Evolutionary conservation across 208 protist genomes (phyloP).

Genomic region (Sergeia podlipaevii): DNA sequence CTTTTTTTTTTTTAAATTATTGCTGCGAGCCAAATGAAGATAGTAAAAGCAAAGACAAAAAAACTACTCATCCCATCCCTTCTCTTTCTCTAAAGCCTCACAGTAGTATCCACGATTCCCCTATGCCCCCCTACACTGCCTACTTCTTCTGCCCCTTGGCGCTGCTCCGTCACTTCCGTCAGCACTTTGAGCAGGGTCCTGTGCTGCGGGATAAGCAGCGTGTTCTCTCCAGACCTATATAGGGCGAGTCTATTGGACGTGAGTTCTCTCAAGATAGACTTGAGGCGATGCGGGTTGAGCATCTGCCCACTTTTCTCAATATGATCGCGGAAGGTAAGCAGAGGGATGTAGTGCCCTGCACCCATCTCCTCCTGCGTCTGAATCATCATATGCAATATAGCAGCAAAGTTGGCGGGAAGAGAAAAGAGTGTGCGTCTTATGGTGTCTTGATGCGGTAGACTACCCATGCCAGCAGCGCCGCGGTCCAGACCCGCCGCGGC

Average conservation of each 20-base stretch:
- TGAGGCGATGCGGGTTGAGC: slow-evolving; percentile 63
- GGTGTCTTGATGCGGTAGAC: slow-evolving; percentile 69
- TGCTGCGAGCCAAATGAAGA: too few species aligned
- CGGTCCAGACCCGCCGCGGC: slow-evolving; percentile 6
- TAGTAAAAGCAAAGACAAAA: too few species aligned
- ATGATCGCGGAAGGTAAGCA: slow-evolving; percentile 46
- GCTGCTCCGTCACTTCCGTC: slow-evolving; percentile 58
- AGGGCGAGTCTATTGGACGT: slow-evolving; percentile 80
- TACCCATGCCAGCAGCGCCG: background rate
- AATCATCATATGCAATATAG: slow-evolving; percentile 60
- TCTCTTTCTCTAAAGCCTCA: background rate
- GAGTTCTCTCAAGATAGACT: slow-evolving; percentile 67
- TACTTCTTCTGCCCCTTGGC: slow-evolving; percentile 11
- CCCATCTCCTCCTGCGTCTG: slow-evolving; percentile 56
- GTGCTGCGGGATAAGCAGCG: slow-evolving; percentile 67
- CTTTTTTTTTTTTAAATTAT: too few species aligned
- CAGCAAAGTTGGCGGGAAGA: slow-evolving; percentile 55
- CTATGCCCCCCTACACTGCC: background rate
- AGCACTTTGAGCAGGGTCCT: slow-evolving; percentile 47
- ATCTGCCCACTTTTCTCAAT: slow-evolving; percentile 61
- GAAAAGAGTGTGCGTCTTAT: slow-evolving; percentile 74
- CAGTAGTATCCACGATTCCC: slow-evolving; percentile 3
- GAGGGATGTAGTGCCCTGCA: slow-evolving; percentile 52
- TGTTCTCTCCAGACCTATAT: slow-evolving; percentile 71
- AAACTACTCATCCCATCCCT: too few species aligned